Conservation (phyloP, 2,329 filamentous ascomycete genomes). For the Biscogniauxia marginata region DNA sequence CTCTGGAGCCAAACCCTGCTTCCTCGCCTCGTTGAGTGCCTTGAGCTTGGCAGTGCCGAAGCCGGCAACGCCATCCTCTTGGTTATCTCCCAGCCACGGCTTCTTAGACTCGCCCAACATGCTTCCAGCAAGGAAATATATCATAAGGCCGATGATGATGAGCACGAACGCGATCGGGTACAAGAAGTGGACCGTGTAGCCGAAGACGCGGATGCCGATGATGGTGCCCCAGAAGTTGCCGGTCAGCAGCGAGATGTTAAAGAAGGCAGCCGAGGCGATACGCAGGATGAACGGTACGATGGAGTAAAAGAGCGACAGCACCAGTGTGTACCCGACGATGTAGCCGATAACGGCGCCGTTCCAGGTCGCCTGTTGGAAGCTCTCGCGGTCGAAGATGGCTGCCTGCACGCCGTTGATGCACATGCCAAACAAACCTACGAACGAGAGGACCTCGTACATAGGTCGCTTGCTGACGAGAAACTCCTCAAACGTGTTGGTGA, state of each 20-base stretch:
- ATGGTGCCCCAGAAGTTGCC: slow-evolving; percentile 97
- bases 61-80: slow-evolving; percentile 77
- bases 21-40: slow-evolving; percentile 59
- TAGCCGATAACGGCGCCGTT: slow-evolving; percentile 72
- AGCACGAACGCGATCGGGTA: slow-evolving; percentile 95
- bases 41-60: slow-evolving; percentile 82
- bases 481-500: slow-evolving; percentile 90
- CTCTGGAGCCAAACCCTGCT: slow-evolving; percentile 31
- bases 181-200: slow-evolving; percentile 76
- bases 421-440: slow-evolving; percentile 84
- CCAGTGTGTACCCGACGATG: slow-evolving; percentile 84
- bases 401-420: slow-evolving; percentile 90
- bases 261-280: slow-evolving; percentile 88
- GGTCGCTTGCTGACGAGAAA: slow-evolving; percentile 86
- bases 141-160: slow-evolving; percentile 80
- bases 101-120: slow-evolving; percentile 86
- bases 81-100: slow-evolving; percentile 88
- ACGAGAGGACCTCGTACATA: slow-evolving; percentile 89
- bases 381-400: slow-evolving; percentile 82
- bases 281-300: slow-evolving; percentile 85
- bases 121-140: slow-evolving; percentile 84
- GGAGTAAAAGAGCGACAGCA: slow-evolving; percentile 81
- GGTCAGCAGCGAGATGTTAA: slow-evolving; percentile 92
- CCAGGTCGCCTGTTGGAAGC: slow-evolving; percentile 66
- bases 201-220: slow-evolving; percentile 86